Percentiles rank a stretch among this genome's conserved stretches.
Conservation (phyloP, 2,329 filamentous ascomycete species). For the Fusarium brevicatenulatum region DNA sequence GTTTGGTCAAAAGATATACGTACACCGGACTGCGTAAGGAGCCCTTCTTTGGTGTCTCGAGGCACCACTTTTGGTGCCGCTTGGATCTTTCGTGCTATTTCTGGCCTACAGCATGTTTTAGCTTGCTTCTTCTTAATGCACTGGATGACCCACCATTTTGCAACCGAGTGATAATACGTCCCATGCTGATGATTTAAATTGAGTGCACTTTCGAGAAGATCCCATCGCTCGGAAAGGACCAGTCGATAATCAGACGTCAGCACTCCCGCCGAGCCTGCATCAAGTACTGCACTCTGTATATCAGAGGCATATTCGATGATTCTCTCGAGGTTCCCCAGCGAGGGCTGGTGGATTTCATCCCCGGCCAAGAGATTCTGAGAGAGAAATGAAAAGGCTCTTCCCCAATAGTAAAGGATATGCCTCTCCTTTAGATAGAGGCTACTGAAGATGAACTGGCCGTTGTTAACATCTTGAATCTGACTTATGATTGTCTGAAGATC, state of each 20-base stretch:
- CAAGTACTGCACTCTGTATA: not conserved
- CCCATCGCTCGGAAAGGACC: not conserved
- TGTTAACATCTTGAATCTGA: not conserved
- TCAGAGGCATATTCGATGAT: not conserved
- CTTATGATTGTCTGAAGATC: not conserved
- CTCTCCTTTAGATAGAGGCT: not conserved
- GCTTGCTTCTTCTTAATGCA: accelerated
- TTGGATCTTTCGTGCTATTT: not conserved
- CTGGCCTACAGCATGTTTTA: accelerated
- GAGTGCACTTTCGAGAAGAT: not conserved
- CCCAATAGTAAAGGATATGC: not conserved
- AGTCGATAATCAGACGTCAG: not conserved
- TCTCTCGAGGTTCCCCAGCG: accelerated
- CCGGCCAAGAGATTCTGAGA: not conserved
- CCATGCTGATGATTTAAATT: not conserved
- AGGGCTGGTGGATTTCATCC: not conserved
- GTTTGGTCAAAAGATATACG: not conserved
- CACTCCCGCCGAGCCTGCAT: not conserved
- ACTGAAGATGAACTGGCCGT: not conserved
- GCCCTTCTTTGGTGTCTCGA: not conserved
- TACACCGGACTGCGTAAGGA: not conserved
- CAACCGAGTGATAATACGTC: accelerated
- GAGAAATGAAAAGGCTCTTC: not conserved
- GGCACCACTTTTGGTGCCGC: accelerated
- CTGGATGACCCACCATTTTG: not conserved